Conservation (phyloP, 1,284 basidiomycete genomes). For the Phellinidium pouzarii region DNA sequence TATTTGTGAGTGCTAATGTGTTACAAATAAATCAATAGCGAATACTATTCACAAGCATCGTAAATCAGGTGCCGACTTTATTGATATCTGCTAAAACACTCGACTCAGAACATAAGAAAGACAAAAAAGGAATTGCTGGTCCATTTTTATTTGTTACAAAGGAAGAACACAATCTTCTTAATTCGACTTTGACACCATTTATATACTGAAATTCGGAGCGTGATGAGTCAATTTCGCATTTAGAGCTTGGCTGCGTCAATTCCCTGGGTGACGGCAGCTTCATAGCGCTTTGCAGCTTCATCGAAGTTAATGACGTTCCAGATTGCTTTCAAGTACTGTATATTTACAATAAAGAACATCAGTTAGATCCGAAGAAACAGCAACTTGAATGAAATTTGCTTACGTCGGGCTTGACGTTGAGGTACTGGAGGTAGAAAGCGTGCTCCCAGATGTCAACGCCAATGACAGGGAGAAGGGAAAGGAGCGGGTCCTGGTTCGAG, state of each 20-base stretch:
- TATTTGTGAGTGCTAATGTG: too few species aligned
- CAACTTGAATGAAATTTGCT: too few species aligned
- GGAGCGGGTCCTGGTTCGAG: conserved; percentile 85
- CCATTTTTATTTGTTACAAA: background rate
- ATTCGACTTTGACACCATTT: background rate
- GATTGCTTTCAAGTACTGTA: conserved; percentile 45
- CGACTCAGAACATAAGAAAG: too few species aligned
- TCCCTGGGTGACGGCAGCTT: conserved; percentile 34
- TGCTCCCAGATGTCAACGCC: conserved; percentile 90
- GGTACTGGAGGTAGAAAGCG: conserved; percentile 74
- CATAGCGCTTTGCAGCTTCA: conserved; percentile 66
- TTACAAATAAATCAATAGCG: too few species aligned
- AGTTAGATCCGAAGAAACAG: too few species aligned
- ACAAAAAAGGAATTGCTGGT: too few species aligned
- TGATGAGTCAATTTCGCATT: background rate
- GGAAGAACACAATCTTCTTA: background rate
- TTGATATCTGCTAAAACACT: too few species aligned
- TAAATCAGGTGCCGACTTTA: too few species aligned
- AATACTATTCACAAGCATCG: too few species aligned
- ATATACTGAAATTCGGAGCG: too few species aligned
- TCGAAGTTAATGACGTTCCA: conserved; percentile 82
- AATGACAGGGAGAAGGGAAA: conserved; percentile 70
- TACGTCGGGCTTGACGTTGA: conserved; percentile 68
- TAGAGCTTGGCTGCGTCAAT: conserved; percentile 14
- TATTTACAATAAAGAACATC: background rate